Base-by-base conservation (phyloP, 768 basidiomycete species). In the Panaeolus cyanescens region DNA sequence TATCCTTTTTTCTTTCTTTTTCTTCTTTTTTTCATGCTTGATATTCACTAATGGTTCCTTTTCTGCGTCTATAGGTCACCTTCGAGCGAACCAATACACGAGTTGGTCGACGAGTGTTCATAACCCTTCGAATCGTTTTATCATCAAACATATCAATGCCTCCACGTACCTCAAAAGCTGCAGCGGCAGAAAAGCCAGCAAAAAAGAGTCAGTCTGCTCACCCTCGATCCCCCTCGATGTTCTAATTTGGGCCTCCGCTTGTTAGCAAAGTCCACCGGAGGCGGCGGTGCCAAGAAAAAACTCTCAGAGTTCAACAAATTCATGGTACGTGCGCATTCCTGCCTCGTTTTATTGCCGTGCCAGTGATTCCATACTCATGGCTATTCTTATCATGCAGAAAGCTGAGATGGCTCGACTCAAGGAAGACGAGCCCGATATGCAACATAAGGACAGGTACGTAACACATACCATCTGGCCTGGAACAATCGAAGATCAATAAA, bases 271-370 rank as follows among this genome's bases (percentile, higher is more conserved):
- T 84, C 86, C 15, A 76, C 83, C 33, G 78, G 80, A 17, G 81
- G 83, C 19, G 76, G 64, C 40, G 79, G 74, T 32, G 71, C 76
- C 69, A 83, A 80, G 72, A 91, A 84, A 79, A 80, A 89, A 72
- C 77, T 91, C 53, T 87, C 86, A 33, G 82, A 84, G 13, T 93
- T 90, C 76, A 93, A 93, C 72, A 90, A 88, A 72, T 93, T 89
- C 72, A 83, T 85, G 81, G 83, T 82, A 62, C 59, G 77, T 65
- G 45, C 45, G 22, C 45, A n/a, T 50, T 58, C 31, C 50, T 22
- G 17, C 58, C 39, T 34, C 31, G 20, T 55, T 58, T 61, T 33
- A 25, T 55, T 22, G 54, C 34, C 45, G 45, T 12, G 28, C n/a
- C 17, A 20, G 37, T 45, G 19, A 40, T 36, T 22, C 32, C 39